These are phyloP conservation scores for Ceratonia siliqua DNA, from an alignment of 306 rosid genomes.

Conservation along the genomic window DNA sequence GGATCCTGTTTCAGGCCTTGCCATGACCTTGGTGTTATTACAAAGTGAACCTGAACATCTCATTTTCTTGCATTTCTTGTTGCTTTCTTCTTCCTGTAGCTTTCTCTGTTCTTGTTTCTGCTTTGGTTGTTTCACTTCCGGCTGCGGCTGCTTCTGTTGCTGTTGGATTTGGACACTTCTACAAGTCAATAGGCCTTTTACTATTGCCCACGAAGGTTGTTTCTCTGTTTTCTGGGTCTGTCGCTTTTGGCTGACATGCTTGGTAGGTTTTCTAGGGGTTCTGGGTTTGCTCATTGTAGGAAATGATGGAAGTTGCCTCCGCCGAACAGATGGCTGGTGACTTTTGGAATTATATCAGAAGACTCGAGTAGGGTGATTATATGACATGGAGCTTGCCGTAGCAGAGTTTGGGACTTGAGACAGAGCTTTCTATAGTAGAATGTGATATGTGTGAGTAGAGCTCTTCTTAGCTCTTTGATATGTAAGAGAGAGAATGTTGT, in stretches of 20 bases:
- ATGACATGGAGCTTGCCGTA: not conserved
- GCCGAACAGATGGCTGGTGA: slow-evolving; percentile 29
- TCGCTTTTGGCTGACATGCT: slow-evolving; percentile 47
- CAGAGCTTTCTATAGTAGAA: not conserved
- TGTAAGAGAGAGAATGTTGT: no score
- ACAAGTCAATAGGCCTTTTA: slow-evolving; percentile 75
- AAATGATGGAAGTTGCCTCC: slow-evolving; percentile 32
- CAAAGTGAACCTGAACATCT: slow-evolving; percentile 87
- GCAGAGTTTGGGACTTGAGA: not conserved
- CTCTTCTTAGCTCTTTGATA: no score
- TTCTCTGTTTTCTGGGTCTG: slow-evolving; percentile 60
- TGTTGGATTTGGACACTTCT: slow-evolving; percentile 59
- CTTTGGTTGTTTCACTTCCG: slow-evolving; percentile 41
- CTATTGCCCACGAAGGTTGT: slow-evolving; percentile 75
- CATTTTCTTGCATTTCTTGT: slow-evolving; percentile 85
- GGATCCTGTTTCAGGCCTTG: slow-evolving; percentile 64
- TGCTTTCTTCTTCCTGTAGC: slow-evolving; percentile 57
- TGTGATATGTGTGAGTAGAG: no score
- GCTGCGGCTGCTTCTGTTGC: slow-evolving; percentile 33
- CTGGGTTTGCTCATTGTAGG: slow-evolving; percentile 63
- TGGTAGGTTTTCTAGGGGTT: slow-evolving; percentile 53
- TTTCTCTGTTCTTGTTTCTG: slow-evolving; percentile 46
- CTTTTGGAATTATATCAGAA: slow-evolving; percentile 23
- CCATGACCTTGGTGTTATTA: slow-evolving; percentile 79
- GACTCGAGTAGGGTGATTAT: not conserved